Base-by-base conservation (phyloP, 306 rosid genomes). In the Quercus dentata region DNA sequence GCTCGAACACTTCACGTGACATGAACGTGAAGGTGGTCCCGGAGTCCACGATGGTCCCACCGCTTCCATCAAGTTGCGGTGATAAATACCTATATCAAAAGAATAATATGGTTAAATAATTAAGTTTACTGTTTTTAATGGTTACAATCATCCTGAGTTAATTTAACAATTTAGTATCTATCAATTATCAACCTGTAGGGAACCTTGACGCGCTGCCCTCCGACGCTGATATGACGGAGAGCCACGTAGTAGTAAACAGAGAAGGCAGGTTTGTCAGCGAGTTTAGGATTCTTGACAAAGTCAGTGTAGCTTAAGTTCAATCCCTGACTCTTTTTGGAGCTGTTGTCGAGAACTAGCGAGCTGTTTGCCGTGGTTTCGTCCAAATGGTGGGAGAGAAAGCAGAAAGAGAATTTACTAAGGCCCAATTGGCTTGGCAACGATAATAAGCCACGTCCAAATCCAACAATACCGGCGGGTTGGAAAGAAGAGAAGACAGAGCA, bases 1-100 rank as follows among this genome's bases (percentile, higher is more conserved):
- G 54, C 4, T 70, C 33, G 17, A 70, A 44, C 18, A 70, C 55
- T 7, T 19, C 56, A 9, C 74, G 55, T 70, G 54, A 19, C 74
- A 70, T 70, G 74, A 38, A 70, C 28, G 74, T 70, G 56, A 70
- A 70, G 19, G 74, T 70, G 30, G 74, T 70, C 55, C 74, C 74
- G 13, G 74, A 70, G 56, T 70, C 74, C 25, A 70, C 54, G 31
- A 70, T 41, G 74, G 56, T 12, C 15, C 74, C 74, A 2, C 74
- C 74, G 5, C 23, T 70, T 10, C 74, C 74, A 13, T 31, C 30
- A 5, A 17, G 17, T 19, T 44, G 30, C 17, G 74, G 74, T 5
- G 15, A 20, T 31, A 70, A 12, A 1, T 19, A 44, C 9, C 46
- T 41, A 2, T 0, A 8, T 41, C 1, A 8, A 1, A 38, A 38